Conservation (phyloP, 208 protist genomes). For the Wallacemonas sp. region DNA sequence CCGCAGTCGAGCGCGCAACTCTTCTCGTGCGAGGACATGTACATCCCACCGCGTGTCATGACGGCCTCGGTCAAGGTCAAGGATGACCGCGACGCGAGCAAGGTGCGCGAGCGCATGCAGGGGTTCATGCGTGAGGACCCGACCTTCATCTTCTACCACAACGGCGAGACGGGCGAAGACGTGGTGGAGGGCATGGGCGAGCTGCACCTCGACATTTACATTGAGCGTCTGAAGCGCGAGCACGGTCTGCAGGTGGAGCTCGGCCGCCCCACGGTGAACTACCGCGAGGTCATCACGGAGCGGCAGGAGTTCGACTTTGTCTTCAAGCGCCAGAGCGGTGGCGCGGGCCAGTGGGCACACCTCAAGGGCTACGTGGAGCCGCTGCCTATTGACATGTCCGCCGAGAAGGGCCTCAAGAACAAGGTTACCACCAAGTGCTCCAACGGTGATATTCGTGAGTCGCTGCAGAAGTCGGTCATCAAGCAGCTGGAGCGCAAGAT, state of each 20-base stretch:
- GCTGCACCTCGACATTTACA: slow-evolving; percentile 97
- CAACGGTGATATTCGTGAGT: slow-evolving; percentile 95
- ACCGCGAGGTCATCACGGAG: slow-evolving; percentile 93
- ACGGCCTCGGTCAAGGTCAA: slow-evolving; percentile 94
- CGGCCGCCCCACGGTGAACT: slow-evolving; percentile 97
- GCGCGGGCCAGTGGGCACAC: slow-evolving; percentile 98
- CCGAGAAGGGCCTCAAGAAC: slow-evolving; percentile 90
- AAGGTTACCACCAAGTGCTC: slow-evolving; percentile 85
- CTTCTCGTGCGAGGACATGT: slow-evolving; percentile 95
- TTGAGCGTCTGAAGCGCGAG: slow-evolving; percentile 96
- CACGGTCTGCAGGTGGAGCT: slow-evolving; percentile 90
- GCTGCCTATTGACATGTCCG: slow-evolving; percentile 89
- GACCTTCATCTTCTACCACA: slow-evolving; percentile 95
- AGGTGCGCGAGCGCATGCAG: slow-evolving; percentile 78
- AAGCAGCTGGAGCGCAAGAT: slow-evolving; percentile 93
- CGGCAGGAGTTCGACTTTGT: slow-evolving; percentile 95
- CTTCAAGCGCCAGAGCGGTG: slow-evolving; percentile 99
- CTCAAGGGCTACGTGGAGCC: slow-evolving; percentile 94
- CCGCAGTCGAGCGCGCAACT: slow-evolving; percentile 59
- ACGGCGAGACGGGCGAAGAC: slow-evolving; percentile 93
- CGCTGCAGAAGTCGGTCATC: slow-evolving; percentile 91
- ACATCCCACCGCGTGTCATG: slow-evolving; percentile 98
- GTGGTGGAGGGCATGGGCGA: slow-evolving; percentile 98
- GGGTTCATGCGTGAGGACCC: slow-evolving; percentile 97
- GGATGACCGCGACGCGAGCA: slow-evolving; percentile 76